phyloP scores from a whole-genome alignment of 345 rosid genomes.

The Citrus sp. region DNA sequence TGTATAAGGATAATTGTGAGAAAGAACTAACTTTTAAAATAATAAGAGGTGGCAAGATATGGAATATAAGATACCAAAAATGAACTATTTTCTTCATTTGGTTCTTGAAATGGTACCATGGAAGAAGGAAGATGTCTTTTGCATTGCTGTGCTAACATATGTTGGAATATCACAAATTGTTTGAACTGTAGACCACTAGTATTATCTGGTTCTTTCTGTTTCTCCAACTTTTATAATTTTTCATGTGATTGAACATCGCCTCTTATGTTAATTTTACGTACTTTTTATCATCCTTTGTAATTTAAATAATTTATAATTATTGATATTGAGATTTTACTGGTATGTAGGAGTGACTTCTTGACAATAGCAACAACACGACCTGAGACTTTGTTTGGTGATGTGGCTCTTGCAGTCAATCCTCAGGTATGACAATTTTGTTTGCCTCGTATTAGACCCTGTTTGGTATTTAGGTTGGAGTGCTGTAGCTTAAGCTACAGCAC shows the following conservation, averaged over 20 bases:
- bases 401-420: conserved; percentile 93
- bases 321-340: conserved; percentile 21
- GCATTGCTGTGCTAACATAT: background rate
- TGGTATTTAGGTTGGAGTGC: too few relatives aligned
- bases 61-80: background rate
- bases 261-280: background rate
- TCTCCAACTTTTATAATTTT: background rate
- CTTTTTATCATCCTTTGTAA: background rate
- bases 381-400: conserved; percentile 96
- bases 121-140: background rate
- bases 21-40: background rate
- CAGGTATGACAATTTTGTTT: conserved; percentile 39
- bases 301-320: conserved; percentile 5
- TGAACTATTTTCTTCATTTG: background rate
- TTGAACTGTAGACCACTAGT: background rate
- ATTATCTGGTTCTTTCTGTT: background rate
- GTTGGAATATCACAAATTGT: background rate
- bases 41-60: background rate
- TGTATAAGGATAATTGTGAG: background rate
- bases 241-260: background rate
- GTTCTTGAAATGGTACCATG: background rate
- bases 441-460: background rate
- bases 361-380: conserved; percentile 96
- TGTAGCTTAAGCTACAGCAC: too few relatives aligned
- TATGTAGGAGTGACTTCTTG: conserved; percentile 72